Base-by-base conservation (phyloP, 129 eudicot genomes). In the Lonicera japonica region DNA sequence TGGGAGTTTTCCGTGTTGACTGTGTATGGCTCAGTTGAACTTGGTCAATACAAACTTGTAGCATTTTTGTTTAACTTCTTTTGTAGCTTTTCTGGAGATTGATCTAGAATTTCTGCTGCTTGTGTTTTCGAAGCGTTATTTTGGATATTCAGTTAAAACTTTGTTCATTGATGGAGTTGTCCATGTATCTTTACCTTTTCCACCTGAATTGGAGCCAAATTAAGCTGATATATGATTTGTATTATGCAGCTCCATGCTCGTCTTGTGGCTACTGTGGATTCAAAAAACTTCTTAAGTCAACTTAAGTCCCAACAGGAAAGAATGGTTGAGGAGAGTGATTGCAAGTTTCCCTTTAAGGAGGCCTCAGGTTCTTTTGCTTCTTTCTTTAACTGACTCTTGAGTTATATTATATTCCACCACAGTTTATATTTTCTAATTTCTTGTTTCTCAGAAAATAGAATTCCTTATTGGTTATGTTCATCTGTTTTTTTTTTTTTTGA, bases 171-270 rank as follows among this genome's bases (percentile, higher is more conserved):
- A 47, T 47, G 53, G 55, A 50, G 20, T 60, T 21, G 29, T 17
- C 0, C 18, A 19, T 38, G 8, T 19, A n/a, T 29, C 36, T 1
- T 29, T 29, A 29, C 36, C 6, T 29, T 29, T 29, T 29, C 36
- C 6, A 29, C 3, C 0, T 38, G 39, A 20, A 0, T 60, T 3
- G 13, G 16, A 36, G 46, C 5, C 16, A 24, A 15, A 15, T 54
- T 36, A 36, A 39, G 25, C 22, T 56, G 55, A 58, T 53, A 43
- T 39, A 23, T 23, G 24, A 0, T 50, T 17, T 51, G 21, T 40
- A 5, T 43, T 38, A 9, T 69, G 80, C 81, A 90, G 97, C 83
- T 90, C 16, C 92, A 88, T 72, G 70, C 73, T 60, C 89, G 85
- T 25, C 76, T 88, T 17, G 23, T 88, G 64, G 74, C 79, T 40